Evolutionary conservation across 225 moss, liverwort and hornwort species (phyloP).

Genomic region (Physcomitrellopsis africana): DNA sequence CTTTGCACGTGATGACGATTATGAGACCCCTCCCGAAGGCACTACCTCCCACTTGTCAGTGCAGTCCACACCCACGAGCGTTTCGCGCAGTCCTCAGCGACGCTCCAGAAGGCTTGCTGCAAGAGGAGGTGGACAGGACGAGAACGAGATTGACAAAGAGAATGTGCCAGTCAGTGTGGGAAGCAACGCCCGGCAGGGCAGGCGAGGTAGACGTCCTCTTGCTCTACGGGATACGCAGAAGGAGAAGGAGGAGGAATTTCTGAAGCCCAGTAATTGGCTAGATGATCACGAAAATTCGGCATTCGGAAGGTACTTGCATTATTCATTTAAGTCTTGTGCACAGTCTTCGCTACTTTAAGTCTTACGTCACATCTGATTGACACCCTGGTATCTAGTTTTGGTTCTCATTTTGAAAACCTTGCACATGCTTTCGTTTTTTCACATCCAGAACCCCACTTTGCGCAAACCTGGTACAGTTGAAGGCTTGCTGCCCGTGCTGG

Average conservation of each 20-base stretch:
- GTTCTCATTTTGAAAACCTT: constrained; percentile 12
- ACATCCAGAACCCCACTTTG: background rate
- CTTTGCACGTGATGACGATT: constrained; percentile 66
- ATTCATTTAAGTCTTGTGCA: background rate
- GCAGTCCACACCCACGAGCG: constrained; percentile 39
- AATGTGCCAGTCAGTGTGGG: constrained; percentile 39
- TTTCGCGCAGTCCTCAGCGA: constrained; percentile 55
- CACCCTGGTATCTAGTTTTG: constrained; percentile 7
- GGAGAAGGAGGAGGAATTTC: constrained; percentile 45
- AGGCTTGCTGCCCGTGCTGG: background rate
- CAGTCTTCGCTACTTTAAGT: background rate
- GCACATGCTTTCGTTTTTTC: background rate
- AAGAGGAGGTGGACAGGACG: constrained; percentile 37
- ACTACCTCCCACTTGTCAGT: constrained; percentile 48
- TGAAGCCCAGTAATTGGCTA: constrained; percentile 58
- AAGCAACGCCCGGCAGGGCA: constrained; percentile 38
- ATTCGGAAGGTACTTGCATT: constrained; percentile 43
- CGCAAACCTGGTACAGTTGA: background rate
- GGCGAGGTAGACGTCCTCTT: constrained; percentile 50
- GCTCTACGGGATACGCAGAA: constrained; percentile 40
- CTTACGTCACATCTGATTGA: too few species aligned
- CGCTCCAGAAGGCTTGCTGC: constrained; percentile 52
- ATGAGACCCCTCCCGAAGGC: constrained; percentile 70
- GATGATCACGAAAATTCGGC: constrained; percentile 45
- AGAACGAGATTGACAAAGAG: constrained; percentile 57